These are phyloP conservation scores for Orbilia javanica DNA, from an alignment of 2,329 filamentous ascomycete species.

Conservation along the genomic window DNA sequence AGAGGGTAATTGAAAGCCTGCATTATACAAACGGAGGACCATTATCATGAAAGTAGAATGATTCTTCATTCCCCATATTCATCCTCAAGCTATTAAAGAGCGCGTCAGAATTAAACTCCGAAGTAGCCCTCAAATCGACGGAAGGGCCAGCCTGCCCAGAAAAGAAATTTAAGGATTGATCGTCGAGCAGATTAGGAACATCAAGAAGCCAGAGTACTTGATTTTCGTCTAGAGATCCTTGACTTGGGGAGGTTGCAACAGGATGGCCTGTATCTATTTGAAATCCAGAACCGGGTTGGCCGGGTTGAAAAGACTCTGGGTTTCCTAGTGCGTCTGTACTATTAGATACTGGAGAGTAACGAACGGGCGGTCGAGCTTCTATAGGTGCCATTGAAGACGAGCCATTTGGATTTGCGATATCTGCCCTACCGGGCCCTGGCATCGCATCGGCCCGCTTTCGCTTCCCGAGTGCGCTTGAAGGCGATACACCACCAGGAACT, in stretches of 20 bases:
- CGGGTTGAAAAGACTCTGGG: neutral
- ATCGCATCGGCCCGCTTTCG: conserved; percentile 16
- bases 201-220: conserved; percentile 49
- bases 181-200: conserved; percentile 40
- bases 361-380: neutral
- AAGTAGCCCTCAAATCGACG: conserved; percentile 34
- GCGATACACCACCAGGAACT: neutral
- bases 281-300: neutral
- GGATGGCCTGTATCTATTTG: conserved; percentile 12
- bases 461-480: conserved; percentile 2
- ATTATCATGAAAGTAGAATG: conserved; percentile 37
- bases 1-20: too few species aligned
- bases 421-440: neutral
- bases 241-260: conserved; percentile 30
- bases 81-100: conserved; percentile 47
- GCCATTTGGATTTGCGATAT: neutral
- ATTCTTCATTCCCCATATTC: conserved; percentile 52
- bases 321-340: neutral
- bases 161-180: conserved; percentile 48
- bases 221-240: conserved; percentile 38
- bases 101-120: conserved; percentile 43
- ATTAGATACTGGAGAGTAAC: neutral
- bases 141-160: conserved; percentile 32
- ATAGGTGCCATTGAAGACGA: neutral
- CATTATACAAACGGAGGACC: conserved; percentile 21